phyloP scores from a whole-genome alignment of 1,284 basidiomycete species.

The Coriolopsis trogii region DNA sequence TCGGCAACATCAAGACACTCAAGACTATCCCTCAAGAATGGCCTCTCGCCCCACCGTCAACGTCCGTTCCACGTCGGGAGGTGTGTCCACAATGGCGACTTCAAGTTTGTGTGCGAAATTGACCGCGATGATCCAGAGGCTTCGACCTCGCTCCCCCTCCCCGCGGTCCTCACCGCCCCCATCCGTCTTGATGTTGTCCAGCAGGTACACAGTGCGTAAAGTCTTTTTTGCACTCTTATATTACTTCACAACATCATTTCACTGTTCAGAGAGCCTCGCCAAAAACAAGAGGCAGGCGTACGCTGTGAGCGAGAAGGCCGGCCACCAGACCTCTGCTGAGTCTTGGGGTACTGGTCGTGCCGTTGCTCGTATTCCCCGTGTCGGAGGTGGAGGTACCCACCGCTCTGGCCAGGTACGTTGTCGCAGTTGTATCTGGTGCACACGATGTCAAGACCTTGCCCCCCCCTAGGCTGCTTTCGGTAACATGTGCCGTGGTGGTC shows the following conservation, averaged over 20 bases:
- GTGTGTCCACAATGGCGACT: conserved; percentile 42
- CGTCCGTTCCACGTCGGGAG: conserved; percentile 78
- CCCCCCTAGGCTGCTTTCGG: conserved; percentile 92
- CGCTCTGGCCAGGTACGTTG: conserved; percentile 90
- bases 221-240: background rate
- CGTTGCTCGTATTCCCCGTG: conserved; percentile 99
- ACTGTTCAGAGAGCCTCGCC: conserved; percentile 85
- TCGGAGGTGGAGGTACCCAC: conserved; percentile 98
- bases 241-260: background rate
- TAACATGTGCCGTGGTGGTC: conserved; percentile 99
- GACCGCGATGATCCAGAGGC: conserved; percentile 57
- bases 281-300: conserved; percentile 99
- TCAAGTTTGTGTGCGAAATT: background rate
- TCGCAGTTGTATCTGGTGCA: background rate
- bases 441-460: background rate
- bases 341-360: conserved; percentile 99
- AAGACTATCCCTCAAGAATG: conserved; percentile 55
- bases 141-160: conserved; percentile 89
- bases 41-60: conserved; percentile 90
- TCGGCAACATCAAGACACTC: conserved; percentile 35
- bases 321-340: conserved; percentile 98
- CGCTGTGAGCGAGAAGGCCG: conserved; percentile 96
- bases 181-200: conserved; percentile 99
- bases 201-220: conserved; percentile 88
- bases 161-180: conserved; percentile 96